Evolutionary conservation across 2,329 filamentous ascomycete genomes (phyloP).

Genomic region (Fusarium paranaense): DNA sequence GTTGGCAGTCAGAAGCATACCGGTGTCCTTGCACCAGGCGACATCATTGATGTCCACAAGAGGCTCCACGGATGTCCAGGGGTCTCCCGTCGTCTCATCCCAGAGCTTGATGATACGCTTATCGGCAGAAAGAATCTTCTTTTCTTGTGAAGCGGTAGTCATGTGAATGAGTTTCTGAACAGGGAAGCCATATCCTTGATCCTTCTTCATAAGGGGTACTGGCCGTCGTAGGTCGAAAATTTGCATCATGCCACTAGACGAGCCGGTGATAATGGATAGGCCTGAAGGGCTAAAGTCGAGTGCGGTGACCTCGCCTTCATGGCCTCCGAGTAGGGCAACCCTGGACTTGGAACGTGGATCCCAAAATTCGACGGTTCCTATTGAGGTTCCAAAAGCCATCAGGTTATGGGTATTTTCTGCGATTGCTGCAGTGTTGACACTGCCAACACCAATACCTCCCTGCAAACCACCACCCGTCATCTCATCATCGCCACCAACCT

Average conservation of each 20-base stretch:
- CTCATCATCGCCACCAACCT: constrained; percentile 87
- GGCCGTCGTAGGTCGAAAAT: constrained; percentile 94
- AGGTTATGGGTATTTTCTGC: constrained; percentile 92
- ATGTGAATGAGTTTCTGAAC: constrained; percentile 85
- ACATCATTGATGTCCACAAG: constrained; percentile 95
- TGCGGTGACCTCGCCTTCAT: constrained; percentile 83
- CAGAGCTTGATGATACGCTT: constrained; percentile 98
- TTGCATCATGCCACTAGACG: constrained; percentile 88
- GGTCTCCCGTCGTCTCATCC: constrained; percentile 83
- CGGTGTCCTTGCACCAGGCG: constrained; percentile 89
- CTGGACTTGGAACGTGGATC: constrained; percentile 86
- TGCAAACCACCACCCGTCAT: constrained; percentile 80
- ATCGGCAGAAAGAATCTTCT: constrained; percentile 91
- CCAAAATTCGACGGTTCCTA: constrained; percentile 98
- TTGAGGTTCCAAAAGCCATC: constrained; percentile 90
- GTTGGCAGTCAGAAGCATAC: constrained; percentile 97
- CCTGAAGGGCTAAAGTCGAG: constrained; percentile 88
- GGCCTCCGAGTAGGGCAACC: constrained; percentile 78
- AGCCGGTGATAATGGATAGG: constrained; percentile 85
- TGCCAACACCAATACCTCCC: constrained; percentile 85
- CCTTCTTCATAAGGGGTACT: constrained; percentile 86
- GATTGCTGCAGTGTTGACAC: constrained; percentile 87
- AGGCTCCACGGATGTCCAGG: constrained; percentile 96
- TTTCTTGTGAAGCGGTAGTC: constrained; percentile 79
- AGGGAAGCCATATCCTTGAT: constrained; percentile 94